A percentile compares a stretch with the other conserved stretches of the same genome.
Conservation (phyloP, 139 green algal genomes). For the Chlorella sp. region DNA sequence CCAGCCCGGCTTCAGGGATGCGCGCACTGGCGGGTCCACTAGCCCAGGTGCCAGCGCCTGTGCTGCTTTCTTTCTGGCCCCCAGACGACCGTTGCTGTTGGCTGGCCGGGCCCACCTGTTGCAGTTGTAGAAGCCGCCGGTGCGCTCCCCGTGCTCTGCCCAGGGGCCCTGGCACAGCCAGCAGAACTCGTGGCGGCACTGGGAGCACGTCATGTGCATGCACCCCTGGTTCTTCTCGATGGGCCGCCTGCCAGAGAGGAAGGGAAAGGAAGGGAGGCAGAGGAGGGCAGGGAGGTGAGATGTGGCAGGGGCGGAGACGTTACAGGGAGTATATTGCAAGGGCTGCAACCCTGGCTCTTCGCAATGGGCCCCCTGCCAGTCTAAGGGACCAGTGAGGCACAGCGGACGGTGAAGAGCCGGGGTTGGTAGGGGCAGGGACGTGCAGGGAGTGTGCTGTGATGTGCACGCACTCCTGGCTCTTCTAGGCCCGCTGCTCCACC, state of each 20-base stretch:
- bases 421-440: too few relatives aligned
- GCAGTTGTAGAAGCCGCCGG: constrained; percentile 97
- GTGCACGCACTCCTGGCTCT: too few relatives aligned
- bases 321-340: neutral
- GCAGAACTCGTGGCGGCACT: constrained; percentile 72
- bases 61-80: too few relatives aligned
- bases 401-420: neutral
- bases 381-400: neutral
- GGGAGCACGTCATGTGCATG: constrained; percentile 91
- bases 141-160: constrained; percentile 94
- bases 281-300: neutral
- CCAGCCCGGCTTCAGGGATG: too few relatives aligned
- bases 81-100: too few relatives aligned
- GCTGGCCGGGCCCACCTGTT: constrained; percentile 92
- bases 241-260: constrained; percentile 68
- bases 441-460: too few relatives aligned
- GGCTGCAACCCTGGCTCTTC: neutral
- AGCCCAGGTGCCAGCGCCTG: too few relatives aligned
- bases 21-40: too few relatives aligned
- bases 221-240: constrained; percentile 93
- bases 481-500: neutral
- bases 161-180: constrained; percentile 84
- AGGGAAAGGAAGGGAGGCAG: neutral
- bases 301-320: neutral
- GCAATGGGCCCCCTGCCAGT: neutral